phyloP scores from a whole-genome alignment of 2,329 filamentous ascomycete genomes.

The Escovopsis weberi region DNA sequence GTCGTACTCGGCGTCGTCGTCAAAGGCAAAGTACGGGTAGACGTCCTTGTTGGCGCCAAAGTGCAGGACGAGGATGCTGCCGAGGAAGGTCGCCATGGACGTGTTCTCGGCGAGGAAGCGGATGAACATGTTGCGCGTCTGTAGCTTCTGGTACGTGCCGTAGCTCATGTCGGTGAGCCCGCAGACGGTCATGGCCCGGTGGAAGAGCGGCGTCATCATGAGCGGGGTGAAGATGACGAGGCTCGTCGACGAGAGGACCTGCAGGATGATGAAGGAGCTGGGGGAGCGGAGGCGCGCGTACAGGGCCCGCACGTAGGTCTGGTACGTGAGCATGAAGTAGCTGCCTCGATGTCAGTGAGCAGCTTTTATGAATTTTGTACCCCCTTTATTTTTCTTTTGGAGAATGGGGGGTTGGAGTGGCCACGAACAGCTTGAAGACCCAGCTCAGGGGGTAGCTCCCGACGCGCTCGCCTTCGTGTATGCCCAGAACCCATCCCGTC shows the following conservation, averaged over 20 bases:
- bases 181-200: conserved; percentile 38
- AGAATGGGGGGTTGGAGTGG: not conserved
- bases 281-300: conserved; percentile 54
- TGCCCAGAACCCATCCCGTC: conserved; percentile 53
- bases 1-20: conserved; percentile 40
- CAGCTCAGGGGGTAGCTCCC: conserved; percentile 57
- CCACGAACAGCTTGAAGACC: conserved; percentile 51
- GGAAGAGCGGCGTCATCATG: conserved; percentile 45
- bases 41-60: conserved; percentile 53
- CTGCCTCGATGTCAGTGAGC: conserved; percentile 16
- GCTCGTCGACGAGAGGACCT: conserved; percentile 46
- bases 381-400: not conserved
- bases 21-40: conserved; percentile 57
- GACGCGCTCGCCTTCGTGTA: conserved; percentile 49
- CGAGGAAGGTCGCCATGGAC: conserved; percentile 53
- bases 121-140: conserved; percentile 52
- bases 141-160: conserved; percentile 49
- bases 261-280: conserved; percentile 49
- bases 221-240: conserved; percentile 50
- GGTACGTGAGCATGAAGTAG: conserved; percentile 55
- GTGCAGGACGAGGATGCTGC: conserved; percentile 50
- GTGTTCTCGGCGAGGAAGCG: conserved; percentile 53
- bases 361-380: not conserved
- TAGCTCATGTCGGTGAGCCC: conserved; percentile 46
- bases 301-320: conserved; percentile 54